Evolutionary conservation across 805 yeast genomes (phyloP).

Genomic region (Metahyphopichia silvanorum): DNA sequence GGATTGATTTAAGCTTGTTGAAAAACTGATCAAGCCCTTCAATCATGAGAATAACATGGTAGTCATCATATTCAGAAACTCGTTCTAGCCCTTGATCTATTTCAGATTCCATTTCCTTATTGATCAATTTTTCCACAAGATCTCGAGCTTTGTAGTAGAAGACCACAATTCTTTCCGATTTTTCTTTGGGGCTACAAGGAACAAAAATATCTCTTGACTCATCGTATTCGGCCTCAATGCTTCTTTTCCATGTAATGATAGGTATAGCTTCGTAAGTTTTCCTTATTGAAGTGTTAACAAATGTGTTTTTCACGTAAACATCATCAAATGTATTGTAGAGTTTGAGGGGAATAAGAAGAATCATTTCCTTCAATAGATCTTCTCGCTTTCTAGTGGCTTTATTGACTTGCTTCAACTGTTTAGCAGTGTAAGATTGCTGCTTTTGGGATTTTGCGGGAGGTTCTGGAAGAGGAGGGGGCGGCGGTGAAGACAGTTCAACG

Average conservation of each 20-base stretch:
- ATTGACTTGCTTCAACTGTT: slow-evolving; percentile 34
- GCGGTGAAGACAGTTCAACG: slow-evolving; percentile 8
- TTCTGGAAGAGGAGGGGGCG: slow-evolving; percentile 6
- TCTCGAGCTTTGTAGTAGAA: slow-evolving; percentile 47
- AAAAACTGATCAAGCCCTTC: slow-evolving; percentile 48
- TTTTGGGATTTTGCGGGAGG: slow-evolving; percentile 1
- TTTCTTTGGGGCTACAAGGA: slow-evolving; percentile 43
- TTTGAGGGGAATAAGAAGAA: slow-evolving; percentile 36
- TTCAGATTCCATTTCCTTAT: slow-evolving; percentile 7
- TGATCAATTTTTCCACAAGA: slow-evolving; percentile 25
- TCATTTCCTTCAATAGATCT: slow-evolving; percentile 50
- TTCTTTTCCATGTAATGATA: slow-evolving; percentile 50
- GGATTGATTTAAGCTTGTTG: slow-evolving; percentile 39
- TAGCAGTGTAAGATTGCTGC: slow-evolving; percentile 14
- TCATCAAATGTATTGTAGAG: slow-evolving; percentile 22
- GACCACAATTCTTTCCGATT: slow-evolving; percentile 43
- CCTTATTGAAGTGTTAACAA: slow-evolving; percentile 20
- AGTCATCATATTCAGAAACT: slow-evolving; percentile 1
- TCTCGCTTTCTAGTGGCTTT: slow-evolving; percentile 41
- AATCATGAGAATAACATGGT: slow-evolving; percentile 40
- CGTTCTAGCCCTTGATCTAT: slow-evolving; percentile 3
- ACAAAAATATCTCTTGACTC: slow-evolving; percentile 47
- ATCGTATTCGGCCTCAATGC: slow-evolving; percentile 48
- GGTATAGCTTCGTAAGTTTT: slow-evolving; percentile 29
- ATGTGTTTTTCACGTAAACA: slow-evolving; percentile 11